Conservation (phyloP, 2,329 filamentous ascomycete species). For the Fusarium clavum region DNA sequence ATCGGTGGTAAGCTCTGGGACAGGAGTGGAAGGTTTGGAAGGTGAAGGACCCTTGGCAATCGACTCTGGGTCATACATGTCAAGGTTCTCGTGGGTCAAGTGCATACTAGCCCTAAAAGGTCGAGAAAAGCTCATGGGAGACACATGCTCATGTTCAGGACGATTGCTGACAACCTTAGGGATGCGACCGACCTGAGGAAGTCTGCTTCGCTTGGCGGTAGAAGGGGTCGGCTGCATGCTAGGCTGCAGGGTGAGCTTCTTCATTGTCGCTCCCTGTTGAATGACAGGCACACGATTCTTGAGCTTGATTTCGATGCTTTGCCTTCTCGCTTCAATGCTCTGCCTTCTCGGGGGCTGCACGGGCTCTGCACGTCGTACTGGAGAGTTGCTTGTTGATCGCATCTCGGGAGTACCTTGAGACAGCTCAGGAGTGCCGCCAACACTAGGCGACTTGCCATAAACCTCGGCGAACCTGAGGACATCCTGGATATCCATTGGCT, state of each 20-base stretch:
- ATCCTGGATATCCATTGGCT: slow-evolving; percentile 55
- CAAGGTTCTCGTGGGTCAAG: slow-evolving; percentile 47
- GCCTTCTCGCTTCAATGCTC: neutral
- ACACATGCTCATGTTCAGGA: slow-evolving; percentile 72
- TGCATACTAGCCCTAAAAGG: slow-evolving; percentile 74
- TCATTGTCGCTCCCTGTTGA: slow-evolving; percentile 9
- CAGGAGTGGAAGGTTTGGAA: slow-evolving; percentile 53
- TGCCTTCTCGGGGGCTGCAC: neutral
- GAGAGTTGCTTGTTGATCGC: slow-evolving; percentile 21
- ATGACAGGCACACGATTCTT: slow-evolving; percentile 19
- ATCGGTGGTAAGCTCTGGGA: slow-evolving; percentile 53
- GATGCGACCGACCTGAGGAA: slow-evolving; percentile 87
- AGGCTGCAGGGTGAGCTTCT: slow-evolving; percentile 13
- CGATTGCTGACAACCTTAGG: slow-evolving; percentile 81
- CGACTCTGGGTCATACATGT: slow-evolving; percentile 50
- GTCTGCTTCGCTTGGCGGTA: slow-evolving; percentile 62
- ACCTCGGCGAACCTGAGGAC: slow-evolving; percentile 64
- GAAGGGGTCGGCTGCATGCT: slow-evolving; percentile 2
- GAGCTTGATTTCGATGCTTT: slow-evolving; percentile 2
- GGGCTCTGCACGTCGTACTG: slow-evolving; percentile 15
- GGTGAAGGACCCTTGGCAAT: slow-evolving; percentile 63
- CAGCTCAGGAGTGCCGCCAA: slow-evolving; percentile 28
- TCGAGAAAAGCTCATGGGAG: slow-evolving; percentile 85
- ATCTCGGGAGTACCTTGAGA: slow-evolving; percentile 30
- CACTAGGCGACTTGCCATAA: slow-evolving; percentile 43